Percentiles rank a stretch among this genome's conserved stretches.
Conservation (phyloP, 768 basidiomycete genomes). For the Trametes maxima region DNA sequence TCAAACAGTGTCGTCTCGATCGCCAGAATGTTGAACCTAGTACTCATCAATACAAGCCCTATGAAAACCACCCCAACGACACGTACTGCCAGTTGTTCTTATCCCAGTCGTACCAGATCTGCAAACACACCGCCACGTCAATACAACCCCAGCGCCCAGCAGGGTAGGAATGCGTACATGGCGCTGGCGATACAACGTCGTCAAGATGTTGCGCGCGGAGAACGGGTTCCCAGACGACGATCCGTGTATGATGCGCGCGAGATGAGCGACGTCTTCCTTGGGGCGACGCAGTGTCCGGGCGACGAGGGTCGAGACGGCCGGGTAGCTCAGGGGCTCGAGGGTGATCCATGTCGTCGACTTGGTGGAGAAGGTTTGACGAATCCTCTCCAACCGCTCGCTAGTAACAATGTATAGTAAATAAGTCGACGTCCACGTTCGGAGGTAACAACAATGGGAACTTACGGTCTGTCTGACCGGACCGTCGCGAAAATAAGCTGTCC, state of each 20-base stretch:
- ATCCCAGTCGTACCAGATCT: constrained; percentile 71
- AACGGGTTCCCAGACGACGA: constrained; percentile 73
- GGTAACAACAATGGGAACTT: constrained; percentile 16
- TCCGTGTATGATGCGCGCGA: constrained; percentile 58
- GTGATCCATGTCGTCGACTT: constrained; percentile 68
- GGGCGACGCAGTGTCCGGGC: constrained; percentile 63
- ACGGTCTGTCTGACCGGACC: constrained; percentile 58
- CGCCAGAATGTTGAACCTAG: constrained; percentile 55
- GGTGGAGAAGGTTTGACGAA: constrained; percentile 58
- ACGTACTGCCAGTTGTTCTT: constrained; percentile 67
- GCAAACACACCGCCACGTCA: not conserved
- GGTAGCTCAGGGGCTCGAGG: constrained; percentile 59
- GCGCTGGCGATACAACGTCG: constrained; percentile 63
- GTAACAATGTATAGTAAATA: constrained; percentile 3
- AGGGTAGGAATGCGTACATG: constrained; percentile 45
- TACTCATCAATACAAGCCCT: not conserved
- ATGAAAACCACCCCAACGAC: not conserved
- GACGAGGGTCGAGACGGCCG: constrained; percentile 60
- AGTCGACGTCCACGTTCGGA: not conserved
- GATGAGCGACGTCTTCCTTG: constrained; percentile 53
- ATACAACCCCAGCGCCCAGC: not conserved
- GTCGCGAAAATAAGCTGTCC: constrained; percentile 65
- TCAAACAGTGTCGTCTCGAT: constrained; percentile 58
- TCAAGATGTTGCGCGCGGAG: constrained; percentile 63
- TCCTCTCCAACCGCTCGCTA: constrained; percentile 49